Evolutionary conservation across 2,329 filamentous ascomycete genomes (phyloP), one percentile per base, ranked within the genome.

Genomic region (Aspergillus tamarii): DNA sequence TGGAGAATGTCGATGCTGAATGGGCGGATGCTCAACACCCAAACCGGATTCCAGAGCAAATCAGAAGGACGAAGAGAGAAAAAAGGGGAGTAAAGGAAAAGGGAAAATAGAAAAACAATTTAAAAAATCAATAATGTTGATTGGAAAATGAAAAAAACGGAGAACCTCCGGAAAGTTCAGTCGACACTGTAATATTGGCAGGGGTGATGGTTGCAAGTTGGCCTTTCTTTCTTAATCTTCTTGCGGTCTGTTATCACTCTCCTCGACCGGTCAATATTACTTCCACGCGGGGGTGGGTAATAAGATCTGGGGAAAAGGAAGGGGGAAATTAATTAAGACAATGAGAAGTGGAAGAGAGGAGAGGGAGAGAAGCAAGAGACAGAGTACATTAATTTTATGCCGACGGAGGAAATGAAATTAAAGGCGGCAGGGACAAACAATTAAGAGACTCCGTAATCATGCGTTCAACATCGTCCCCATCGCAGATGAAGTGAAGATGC

Each of bases 1-100:
- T 55, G 21, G 30, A 55, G 52, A 55, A 54, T 54, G 52, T 54
- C 52, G 52, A 54, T 16, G 14, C 52, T 55, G 34, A 16, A 55
- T 55, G 32, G 34, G 52, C 23, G 52, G 32, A 54, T 54, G 32
- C 30, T 54, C 21, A 19, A 39, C 32, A 19, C 30, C 23, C 30
- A 30, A 39, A 39, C 21, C 32, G 21, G 52, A 39, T 55, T n/a
- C 2, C 32, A 34, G 52, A 55, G 32, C 52, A 55, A 55, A 55
- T 39, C 36, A 36, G 34, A 45, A 41, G 32, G 39, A 48, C 16
- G 21, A 21, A 39, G 30, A 43, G 26, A 12, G 34, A 19, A 34
- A 34, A 23, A 34, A 21, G 48, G 48, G 48, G 48, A 34, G 1
- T 16, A 21, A 28, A 21, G 30, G 2, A 55, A n/a, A 55, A 11